phyloP scores from a whole-genome alignment of 164 flowering plant genomes.

The Tinospora cordifolia region DNA sequence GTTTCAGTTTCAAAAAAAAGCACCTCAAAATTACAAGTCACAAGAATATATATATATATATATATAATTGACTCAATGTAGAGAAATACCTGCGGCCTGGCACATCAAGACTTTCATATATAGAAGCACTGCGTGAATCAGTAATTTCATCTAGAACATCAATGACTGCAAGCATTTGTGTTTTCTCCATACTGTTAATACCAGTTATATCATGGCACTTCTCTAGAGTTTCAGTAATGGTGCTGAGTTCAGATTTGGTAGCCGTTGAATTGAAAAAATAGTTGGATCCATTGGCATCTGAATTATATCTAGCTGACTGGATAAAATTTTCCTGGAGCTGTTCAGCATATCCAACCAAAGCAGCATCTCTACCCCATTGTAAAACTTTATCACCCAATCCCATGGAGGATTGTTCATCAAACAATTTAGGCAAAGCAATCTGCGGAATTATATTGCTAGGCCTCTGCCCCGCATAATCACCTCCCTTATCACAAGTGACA shows the following conservation, averaged over 20 bases:
- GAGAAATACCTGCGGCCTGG: constrained; percentile 75
- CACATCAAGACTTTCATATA: constrained; percentile 79
- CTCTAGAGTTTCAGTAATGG: constrained; percentile 44
- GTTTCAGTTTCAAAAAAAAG: no score
- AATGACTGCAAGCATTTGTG: constrained; percentile 49
- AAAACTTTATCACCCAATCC: constrained; percentile 30
- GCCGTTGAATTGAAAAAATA: constrained; percentile 24
- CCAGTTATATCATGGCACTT: constrained; percentile 27
- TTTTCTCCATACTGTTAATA: constrained; percentile 39
- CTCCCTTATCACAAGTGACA: constrained; percentile 15
- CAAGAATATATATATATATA: neutral
- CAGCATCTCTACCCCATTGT: constrained; percentile 40
- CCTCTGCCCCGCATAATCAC: constrained; percentile 18
- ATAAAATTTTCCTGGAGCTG: constrained; percentile 25
- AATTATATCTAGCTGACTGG: constrained; percentile 22
- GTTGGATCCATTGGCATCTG: constrained; percentile 25
- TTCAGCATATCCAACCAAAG: constrained; percentile 18
- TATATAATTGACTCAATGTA: neutral
- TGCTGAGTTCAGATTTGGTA: constrained; percentile 36
- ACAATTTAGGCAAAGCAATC: constrained; percentile 51
- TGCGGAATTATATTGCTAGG: constrained; percentile 31
- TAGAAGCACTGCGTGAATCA: constrained; percentile 41
- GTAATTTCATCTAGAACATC: constrained; percentile 74
- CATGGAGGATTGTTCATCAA: constrained; percentile 36
- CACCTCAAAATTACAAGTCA: neutral